Percentiles rank a stretch among this genome's conserved stretches.
These are phyloP conservation scores for Hypoxylon sp. DNA, from an alignment of 2,329 filamentous ascomycete genomes.

Conservation along the genomic window DNA sequence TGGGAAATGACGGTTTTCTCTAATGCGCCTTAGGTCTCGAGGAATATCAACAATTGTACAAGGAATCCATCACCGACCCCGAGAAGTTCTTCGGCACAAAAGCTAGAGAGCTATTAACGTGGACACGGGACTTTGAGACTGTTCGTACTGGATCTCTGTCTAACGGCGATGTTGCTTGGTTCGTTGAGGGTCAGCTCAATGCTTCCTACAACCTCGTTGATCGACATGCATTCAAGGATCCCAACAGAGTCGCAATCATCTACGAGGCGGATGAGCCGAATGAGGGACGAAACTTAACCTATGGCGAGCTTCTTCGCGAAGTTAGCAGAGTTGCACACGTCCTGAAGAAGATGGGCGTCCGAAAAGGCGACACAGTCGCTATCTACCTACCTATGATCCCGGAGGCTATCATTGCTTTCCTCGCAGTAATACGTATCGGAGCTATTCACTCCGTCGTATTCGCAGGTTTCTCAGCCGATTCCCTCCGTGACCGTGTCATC, in stretches of 20 bases:
- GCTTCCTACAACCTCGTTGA: constrained; percentile 98
- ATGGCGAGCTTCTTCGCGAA: constrained; percentile 91
- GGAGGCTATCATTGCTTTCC: constrained; percentile 90
- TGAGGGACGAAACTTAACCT: constrained; percentile 91
- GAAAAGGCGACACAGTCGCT: constrained; percentile 96
- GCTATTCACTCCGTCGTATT: constrained; percentile 98
- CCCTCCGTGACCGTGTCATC: constrained; percentile 92
- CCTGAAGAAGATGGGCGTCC: constrained; percentile 94
- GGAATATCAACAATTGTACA: constrained; percentile 77
- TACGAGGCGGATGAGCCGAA: constrained; percentile 95
- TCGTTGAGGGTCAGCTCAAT: constrained; percentile 92
- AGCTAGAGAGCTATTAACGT: constrained; percentile 90
- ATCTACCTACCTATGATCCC: constrained; percentile 99
- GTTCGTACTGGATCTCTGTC: constrained; percentile 82
- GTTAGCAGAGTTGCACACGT: constrained; percentile 90
- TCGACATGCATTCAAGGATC: constrained; percentile 94
- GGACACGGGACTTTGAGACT: constrained; percentile 93
- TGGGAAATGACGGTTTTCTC: constrained; percentile 29
- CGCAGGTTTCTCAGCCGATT: constrained; percentile 96
- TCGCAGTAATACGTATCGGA: constrained; percentile 92
- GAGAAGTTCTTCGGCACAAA: constrained; percentile 89
- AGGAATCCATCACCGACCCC: constrained; percentile 91
- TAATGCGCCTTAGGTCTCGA: constrained; percentile 67
- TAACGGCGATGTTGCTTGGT: constrained; percentile 93
- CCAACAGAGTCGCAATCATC: constrained; percentile 94